These are phyloP conservation scores for Laetiporus sulphureus DNA, from an alignment of 1,284 basidiomycete genomes.

Conservation along the genomic window DNA sequence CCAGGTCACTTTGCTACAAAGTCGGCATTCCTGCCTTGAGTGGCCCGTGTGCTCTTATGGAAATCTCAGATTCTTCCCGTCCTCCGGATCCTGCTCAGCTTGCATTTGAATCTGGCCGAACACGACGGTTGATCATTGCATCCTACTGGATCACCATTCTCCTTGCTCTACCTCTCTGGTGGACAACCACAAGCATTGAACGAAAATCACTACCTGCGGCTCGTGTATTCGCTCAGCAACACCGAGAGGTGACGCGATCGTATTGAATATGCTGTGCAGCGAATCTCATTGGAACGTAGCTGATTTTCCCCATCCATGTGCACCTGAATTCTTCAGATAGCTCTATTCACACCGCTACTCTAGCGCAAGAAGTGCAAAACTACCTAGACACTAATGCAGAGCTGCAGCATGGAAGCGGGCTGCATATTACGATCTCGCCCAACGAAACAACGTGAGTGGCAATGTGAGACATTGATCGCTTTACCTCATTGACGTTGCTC, in stretches of 20 bases:
- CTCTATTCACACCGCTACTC: conserved; percentile 1
- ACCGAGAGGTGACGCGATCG: conserved; percentile 25
- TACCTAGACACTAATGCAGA: conserved; percentile 7
- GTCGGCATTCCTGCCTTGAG: too few species aligned
- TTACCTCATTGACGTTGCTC: background rate
- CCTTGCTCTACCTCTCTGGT: conserved; percentile 80
- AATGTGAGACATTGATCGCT: background rate
- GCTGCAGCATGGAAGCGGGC: conserved; percentile 4
- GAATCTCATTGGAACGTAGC: conserved; percentile 20
- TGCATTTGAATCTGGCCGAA: conserved; percentile 38
- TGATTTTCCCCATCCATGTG: conserved; percentile 48
- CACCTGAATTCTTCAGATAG: conserved; percentile 31
- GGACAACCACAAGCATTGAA: conserved; percentile 82
- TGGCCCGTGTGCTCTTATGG: too few species aligned
- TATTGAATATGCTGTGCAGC: background rate
- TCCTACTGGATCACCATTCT: conserved; percentile 75
- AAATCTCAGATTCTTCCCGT: background rate
- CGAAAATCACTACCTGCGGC: conserved; percentile 66
- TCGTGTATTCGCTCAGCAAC: conserved; percentile 49
- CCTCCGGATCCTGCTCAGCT: background rate
- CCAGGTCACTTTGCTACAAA: too few species aligned
- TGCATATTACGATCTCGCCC: conserved; percentile 8
- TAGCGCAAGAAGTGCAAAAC: conserved; percentile 12
- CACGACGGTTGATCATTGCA: conserved; percentile 52
- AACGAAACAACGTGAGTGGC: conserved; percentile 4